Evolutionary conservation across 768 basidiomycete species (phyloP).

Genomic region (Macrolepiota albuminosa): DNA sequence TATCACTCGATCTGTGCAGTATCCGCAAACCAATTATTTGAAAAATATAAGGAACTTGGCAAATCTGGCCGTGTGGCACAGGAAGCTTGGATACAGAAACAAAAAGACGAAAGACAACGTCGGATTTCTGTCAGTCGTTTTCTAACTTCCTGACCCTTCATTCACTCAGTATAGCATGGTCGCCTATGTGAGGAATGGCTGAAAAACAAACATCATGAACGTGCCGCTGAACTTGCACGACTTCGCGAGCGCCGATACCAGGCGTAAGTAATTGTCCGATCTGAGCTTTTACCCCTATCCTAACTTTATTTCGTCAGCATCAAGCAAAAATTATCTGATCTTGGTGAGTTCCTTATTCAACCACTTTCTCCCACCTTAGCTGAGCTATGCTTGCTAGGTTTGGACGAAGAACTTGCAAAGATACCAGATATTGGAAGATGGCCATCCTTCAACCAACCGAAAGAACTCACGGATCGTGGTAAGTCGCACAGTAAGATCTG

Average conservation of each 20-base stretch:
- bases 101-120: neutral
- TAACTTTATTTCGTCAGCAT: neutral
- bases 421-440: neutral
- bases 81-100: neutral
- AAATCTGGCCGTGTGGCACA: neutral
- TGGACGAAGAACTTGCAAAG: neutral
- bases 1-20: neutral
- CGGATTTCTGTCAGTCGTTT: neutral
- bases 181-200: neutral
- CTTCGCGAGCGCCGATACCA: neutral
- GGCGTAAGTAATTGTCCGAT: neutral
- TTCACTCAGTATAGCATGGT: neutral
- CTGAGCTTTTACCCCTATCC: neutral
- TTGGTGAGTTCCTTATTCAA: neutral
- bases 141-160: neutral
- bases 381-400: neutral
- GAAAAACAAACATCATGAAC: neutral
- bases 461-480: slow-evolving; percentile 2
- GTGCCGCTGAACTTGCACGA: neutral
- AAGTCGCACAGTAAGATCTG: neutral
- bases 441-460: neutral
- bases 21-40: neutral
- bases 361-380: neutral
- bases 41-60: neutral
- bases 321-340: no score